Conservation (phyloP, 306 rosid genomes). For the Abrus pulchellus region DNA sequence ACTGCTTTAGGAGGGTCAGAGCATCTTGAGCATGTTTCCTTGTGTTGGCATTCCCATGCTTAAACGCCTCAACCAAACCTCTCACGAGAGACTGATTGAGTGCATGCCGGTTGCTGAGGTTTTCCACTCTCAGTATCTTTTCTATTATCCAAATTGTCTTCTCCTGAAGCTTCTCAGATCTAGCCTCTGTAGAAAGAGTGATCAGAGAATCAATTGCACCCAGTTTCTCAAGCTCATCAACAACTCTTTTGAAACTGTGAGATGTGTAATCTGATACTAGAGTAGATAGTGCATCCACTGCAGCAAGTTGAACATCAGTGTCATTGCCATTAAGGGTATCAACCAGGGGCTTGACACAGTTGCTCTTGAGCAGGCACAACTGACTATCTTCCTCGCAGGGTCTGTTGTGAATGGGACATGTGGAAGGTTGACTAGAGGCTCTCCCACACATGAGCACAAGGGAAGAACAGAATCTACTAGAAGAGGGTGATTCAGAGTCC, state of each 20-base stretch:
- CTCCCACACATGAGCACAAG: background rate
- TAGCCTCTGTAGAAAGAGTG: constrained; percentile 16
- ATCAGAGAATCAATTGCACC: constrained; percentile 24
- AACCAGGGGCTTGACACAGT: constrained; percentile 9
- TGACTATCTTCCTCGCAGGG: background rate
- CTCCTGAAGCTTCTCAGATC: constrained; percentile 20
- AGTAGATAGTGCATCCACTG: constrained; percentile 30
- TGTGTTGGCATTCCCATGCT: constrained; percentile 26
- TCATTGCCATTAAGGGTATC: background rate
- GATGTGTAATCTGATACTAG: constrained; percentile 1
- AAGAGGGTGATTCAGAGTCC: constrained; percentile 44
- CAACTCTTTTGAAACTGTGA: constrained; percentile 26
- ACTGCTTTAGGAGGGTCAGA: constrained; percentile 13
- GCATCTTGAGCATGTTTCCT: constrained; percentile 40
- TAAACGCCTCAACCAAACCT: constrained; percentile 24
- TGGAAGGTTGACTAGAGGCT: background rate
- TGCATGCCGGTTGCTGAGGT: constrained; percentile 3
- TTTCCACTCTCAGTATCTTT: constrained; percentile 27
- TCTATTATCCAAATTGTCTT: constrained; percentile 31
- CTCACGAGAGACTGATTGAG: constrained; percentile 26
- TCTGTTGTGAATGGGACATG: background rate
- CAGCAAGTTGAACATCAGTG: constrained; percentile 31
- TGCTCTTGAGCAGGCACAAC: constrained; percentile 21
- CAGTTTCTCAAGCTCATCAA: constrained; percentile 9
- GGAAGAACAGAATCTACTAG: background rate